A percentile compares a stretch with the other conserved stretches of the same genome.
Evolutionary conservation across 768 basidiomycete species (phyloP).

Genomic region (Mycena metata): DNA sequence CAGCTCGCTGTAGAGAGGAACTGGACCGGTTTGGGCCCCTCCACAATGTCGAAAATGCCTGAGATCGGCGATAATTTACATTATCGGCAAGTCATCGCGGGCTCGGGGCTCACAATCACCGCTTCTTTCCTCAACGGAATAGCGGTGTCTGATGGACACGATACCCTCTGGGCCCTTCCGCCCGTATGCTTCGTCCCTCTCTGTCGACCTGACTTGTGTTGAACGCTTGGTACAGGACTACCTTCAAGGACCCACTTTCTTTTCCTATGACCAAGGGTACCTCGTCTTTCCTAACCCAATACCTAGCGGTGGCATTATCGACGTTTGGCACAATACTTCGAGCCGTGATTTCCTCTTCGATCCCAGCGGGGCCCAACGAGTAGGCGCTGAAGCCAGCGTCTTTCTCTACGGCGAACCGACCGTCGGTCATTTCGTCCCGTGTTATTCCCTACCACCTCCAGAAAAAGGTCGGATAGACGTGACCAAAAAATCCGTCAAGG

Average conservation of each 20-base stretch:
- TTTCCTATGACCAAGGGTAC: constrained; percentile 19
- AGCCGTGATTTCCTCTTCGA: background rate
- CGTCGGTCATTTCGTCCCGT: constrained; percentile 19
- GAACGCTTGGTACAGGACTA: background rate
- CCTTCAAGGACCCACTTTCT: background rate
- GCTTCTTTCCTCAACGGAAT: background rate
- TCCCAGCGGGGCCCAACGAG: background rate
- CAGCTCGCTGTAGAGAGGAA: constrained; percentile 9
- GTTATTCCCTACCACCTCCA: background rate
- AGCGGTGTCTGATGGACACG: background rate
- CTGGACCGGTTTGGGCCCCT: constrained; percentile 11
- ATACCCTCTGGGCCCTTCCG: constrained; percentile 14
- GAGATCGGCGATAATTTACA: background rate
- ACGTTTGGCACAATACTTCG: constrained; percentile 13
- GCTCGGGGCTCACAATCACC: background rate
- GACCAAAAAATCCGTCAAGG: background rate
- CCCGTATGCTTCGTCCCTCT: background rate
- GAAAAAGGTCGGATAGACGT: background rate
- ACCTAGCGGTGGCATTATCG: background rate
- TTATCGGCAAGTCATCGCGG: background rate
- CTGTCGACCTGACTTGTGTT: background rate
- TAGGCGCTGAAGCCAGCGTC: background rate
- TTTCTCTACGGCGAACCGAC: constrained; percentile 3
- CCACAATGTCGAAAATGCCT: background rate
- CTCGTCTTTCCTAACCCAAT: background rate